These are phyloP conservation scores for Evernia prunastri DNA, from an alignment of 495 filamentous ascomycete genomes.

Conservation along the genomic window DNA sequence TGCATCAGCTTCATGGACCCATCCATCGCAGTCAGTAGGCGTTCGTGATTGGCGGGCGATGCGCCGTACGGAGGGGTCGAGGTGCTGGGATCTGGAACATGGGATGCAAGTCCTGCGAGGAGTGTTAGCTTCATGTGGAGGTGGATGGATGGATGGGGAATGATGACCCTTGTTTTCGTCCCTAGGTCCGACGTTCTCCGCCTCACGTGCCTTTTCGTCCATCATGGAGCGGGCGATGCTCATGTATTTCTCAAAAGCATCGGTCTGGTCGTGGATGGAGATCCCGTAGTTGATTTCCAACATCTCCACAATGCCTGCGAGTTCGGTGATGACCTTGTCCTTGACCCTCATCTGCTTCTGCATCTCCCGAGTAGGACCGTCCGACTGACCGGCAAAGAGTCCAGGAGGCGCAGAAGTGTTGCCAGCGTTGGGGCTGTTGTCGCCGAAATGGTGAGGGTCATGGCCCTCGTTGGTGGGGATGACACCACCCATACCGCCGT, in stretches of 20 bases:
- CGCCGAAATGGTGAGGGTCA: neutral
- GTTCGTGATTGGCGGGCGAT: neutral
- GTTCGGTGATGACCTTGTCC: neutral
- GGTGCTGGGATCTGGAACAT: neutral
- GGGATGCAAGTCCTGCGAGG: neutral
- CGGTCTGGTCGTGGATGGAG: neutral
- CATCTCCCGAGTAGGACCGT: neutral
- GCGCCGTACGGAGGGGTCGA: neutral
- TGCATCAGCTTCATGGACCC: neutral
- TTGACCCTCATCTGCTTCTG: neutral
- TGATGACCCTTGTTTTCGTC: neutral
- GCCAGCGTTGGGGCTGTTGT: neutral
- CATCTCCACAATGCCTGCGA: constrained; percentile 2
- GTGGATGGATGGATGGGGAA: neutral
- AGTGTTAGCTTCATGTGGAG: neutral
- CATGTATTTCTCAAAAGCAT: neutral
- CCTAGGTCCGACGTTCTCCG: neutral
- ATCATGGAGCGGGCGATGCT: neutral
- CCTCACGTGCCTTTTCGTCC: neutral
- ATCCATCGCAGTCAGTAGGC: neutral
- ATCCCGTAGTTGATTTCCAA: constrained; percentile 6
- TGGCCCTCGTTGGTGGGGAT: too few relatives aligned
- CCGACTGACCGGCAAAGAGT: neutral
- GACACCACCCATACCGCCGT: neutral
- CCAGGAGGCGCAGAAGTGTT: neutral